phyloP scores from a whole-genome alignment of 2,329 filamentous ascomycete species.

The Ascochyta clinopodiicola region DNA sequence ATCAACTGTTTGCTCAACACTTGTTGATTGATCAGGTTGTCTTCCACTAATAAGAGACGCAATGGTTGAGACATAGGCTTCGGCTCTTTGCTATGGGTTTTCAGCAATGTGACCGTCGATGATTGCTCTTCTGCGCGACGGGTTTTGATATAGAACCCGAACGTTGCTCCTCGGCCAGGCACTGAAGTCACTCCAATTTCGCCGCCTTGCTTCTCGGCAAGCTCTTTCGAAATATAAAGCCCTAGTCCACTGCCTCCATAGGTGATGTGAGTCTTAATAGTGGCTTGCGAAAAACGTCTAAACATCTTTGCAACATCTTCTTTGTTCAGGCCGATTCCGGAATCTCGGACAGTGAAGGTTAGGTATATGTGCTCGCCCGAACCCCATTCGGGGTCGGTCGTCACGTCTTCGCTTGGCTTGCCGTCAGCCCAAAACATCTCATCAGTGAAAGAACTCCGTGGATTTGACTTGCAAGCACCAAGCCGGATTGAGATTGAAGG shows the following conservation, averaged over 20 bases:
- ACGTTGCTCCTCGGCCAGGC: slow-evolving; percentile 24
- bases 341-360: slow-evolving; percentile 3
- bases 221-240: slow-evolving; percentile 33
- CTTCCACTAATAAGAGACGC: slow-evolving; percentile 45
- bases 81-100: background rate
- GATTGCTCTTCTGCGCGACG: slow-evolving; percentile 5
- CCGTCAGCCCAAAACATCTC: slow-evolving; percentile 28
- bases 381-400: slow-evolving; percentile 10
- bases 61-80: slow-evolving; percentile 12
- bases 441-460: slow-evolving; percentile 20
- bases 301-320: slow-evolving; percentile 18
- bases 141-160: slow-evolving; percentile 33
- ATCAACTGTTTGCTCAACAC: slow-evolving; percentile 44
- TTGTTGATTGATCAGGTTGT: slow-evolving; percentile 49
- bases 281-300: slow-evolving; percentile 31
- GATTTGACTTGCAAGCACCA: slow-evolving; percentile 34
- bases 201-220: slow-evolving; percentile 35
- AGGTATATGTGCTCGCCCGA: slow-evolving; percentile 22
- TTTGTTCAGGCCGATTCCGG: background rate
- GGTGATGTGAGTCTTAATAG: slow-evolving; percentile 32
- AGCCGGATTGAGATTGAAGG: slow-evolving; percentile 45
- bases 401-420: background rate
- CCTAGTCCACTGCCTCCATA: slow-evolving; percentile 47
- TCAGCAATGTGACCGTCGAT: background rate
- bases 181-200: slow-evolving; percentile 26